phyloP scores from a whole-genome alignment of 1,284 basidiomycete species.

The Sphaerobolus stellatus region DNA sequence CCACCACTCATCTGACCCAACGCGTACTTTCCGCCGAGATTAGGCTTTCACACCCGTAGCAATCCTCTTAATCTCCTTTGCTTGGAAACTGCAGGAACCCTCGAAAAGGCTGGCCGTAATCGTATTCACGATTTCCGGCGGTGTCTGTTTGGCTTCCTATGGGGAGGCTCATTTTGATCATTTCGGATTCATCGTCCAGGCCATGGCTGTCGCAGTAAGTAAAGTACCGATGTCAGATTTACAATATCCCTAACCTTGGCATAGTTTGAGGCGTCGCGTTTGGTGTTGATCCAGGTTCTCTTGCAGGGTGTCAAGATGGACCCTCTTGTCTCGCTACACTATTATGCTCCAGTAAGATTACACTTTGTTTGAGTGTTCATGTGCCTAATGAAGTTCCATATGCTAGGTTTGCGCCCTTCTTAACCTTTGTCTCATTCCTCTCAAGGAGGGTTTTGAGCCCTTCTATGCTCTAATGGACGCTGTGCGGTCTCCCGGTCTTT shows the following conservation, averaged over 20 bases:
- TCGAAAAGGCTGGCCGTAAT: conserved; percentile 79
- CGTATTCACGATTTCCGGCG: conserved; percentile 88
- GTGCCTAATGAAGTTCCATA: conserved; percentile 19
- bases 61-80: conserved; percentile 92
- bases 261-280: conserved; percentile 83
- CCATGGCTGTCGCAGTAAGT: conserved; percentile 74
- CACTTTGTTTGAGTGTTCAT: background rate
- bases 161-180: conserved; percentile 87
- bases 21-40: conserved; percentile 11
- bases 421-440: conserved; percentile 81
- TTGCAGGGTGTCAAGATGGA: conserved; percentile 98
- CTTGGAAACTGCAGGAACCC: conserved; percentile 86
- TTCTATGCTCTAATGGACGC: conserved; percentile 73
- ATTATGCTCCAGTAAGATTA: conserved; percentile 76
- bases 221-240: too few relatives aligned
- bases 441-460: conserved; percentile 88
- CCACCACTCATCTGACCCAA: too few relatives aligned
- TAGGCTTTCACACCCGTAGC: conserved; percentile 96
- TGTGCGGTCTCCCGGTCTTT: too few relatives aligned
- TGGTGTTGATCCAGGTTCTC: conserved; percentile 96
- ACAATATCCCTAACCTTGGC: conserved; percentile 19
- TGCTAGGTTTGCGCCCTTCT: conserved; percentile 78
- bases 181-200: conserved; percentile 84
- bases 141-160: conserved; percentile 85
- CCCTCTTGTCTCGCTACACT: conserved; percentile 92